Base-by-base conservation (phyloP, 2,329 filamentous ascomycete species). In the Calonectria hongkongensis region DNA sequence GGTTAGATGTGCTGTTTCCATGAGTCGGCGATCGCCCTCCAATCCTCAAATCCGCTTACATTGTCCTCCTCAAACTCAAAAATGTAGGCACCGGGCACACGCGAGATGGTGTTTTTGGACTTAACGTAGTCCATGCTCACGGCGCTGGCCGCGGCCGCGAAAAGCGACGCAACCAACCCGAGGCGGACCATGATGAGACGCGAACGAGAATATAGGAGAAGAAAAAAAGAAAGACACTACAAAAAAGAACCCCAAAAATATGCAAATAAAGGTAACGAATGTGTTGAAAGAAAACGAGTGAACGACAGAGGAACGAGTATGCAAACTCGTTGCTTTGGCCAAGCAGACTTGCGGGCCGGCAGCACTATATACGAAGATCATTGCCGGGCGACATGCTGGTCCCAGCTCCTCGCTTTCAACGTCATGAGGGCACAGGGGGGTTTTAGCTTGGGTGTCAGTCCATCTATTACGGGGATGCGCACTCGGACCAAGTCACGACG, bases 1-100 rank as follows among this genome's bases (percentile, higher is more conserved):
- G 50, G 74, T 51, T 15, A 50, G 58, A 30, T 0, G 7, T 21
- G 54, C 21, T 41, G 33, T 7, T 7, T 33, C 10, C 5, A 36
- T 3, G 21, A 41, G 33, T 25, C 13, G 36, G 16, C 7, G 16
- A 16, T 15, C 25, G 13, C n/a, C 25, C 7, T 13, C 12, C 45
- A 18, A 28, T 41, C 18, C 36, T 21, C 8, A 15, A 9, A 2
- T 18, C 6, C 30, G 79, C 84, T 76, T 81, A 89, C 88, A 77
- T 87, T 82, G 9, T 84, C 83, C 25, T 88, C 86, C 56, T 89
- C 86, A 65, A 90, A 88, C 75, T 90, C 88, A 71, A 90, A 84
- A 74, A 90, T 88, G 80, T 87, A 90, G 28, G 86, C 86, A 25
- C 88, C 88, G 0, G 86, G 83, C 15, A 90, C 77, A 48, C 84